Base-by-base conservation (phyloP, 257 asterid genomes). In the Vinca minor region DNA sequence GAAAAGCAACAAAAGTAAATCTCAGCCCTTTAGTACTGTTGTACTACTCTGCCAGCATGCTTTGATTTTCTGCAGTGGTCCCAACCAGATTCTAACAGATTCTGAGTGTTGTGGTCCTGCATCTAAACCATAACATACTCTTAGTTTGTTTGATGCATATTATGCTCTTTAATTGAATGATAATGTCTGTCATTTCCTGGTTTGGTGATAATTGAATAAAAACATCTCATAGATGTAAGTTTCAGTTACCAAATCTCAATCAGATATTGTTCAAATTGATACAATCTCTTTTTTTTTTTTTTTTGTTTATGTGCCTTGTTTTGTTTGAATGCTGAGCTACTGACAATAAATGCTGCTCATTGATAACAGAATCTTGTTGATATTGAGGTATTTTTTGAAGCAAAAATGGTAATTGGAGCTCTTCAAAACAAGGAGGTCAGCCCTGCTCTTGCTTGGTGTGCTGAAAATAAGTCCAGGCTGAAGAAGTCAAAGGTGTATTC, bases 401-500 rank as follows among this genome's bases (percentile, higher is more conserved):
- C 99, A 50, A 90, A 74, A 79, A 90, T 69, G 75, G 97, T 94
- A 32, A 87, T 87, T 61, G 95, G 86, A 67, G 99, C 97, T 66
- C 96, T 94, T 73, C 90, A 84, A 69, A 81, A 73, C 76, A 90
- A 87, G 89, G 94, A 85, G 70, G 88, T 87, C 41, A 71, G 84
- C 53, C 96, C 99, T 75, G 99, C 99, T 75, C 81, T 94, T 53
- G 89, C 95, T 57, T 94, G 99, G 99, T 94, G 99, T 79, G 86
- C 91, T 54, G 99, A 94, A 45, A 94, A 94, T 73, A 94, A 94
- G 79, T 79, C 95, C 69, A 90, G 89, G 81, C 81, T 94, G 73
- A 94, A 90, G 89, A 94, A 90, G 80, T 76, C 95, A 15, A 94
- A 94, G 94, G 99, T 85, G 78, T 62, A 18, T 36, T 59, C 66